Conservation (phyloP, 257 asterid genomes). For the Datura wrightii region DNA sequence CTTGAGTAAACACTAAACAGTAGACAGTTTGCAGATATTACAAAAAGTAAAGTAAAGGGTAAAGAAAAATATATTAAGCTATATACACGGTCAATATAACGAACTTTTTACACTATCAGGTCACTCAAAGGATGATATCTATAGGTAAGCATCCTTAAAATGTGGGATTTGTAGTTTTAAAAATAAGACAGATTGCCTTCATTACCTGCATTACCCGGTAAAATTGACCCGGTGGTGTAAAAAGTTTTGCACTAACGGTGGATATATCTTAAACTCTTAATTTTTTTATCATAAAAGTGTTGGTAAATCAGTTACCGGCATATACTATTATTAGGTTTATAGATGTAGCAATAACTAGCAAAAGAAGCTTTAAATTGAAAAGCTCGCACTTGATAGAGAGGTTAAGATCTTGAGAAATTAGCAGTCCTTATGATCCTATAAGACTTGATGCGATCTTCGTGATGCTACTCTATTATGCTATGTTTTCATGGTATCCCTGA, state of each 20-base stretch:
- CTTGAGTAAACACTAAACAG: background rate
- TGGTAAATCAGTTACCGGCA: conserved; percentile 8
- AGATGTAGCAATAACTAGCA: conserved; percentile 6
- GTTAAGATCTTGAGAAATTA: background rate
- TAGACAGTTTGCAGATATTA: background rate
- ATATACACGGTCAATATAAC: background rate
- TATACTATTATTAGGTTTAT: background rate
- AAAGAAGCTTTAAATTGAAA: background rate
- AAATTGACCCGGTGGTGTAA: background rate
- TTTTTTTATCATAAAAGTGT: background rate
- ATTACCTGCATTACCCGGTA: background rate
- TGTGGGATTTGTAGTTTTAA: no score
- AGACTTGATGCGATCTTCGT: background rate
- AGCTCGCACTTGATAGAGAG: background rate
- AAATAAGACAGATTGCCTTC: background rate
- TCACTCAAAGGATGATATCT: no score
- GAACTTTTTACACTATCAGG: background rate
- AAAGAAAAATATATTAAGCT: background rate
- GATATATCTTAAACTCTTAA: background rate
- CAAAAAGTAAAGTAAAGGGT: background rate
- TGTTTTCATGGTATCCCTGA: background rate
- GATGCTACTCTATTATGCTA: background rate
- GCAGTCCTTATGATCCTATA: background rate
- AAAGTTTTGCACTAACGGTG: background rate
- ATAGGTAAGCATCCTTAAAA: no score